Conservation (phyloP, 495 filamentous ascomycete genomes). For the Penicillium dipodomyicola region DNA sequence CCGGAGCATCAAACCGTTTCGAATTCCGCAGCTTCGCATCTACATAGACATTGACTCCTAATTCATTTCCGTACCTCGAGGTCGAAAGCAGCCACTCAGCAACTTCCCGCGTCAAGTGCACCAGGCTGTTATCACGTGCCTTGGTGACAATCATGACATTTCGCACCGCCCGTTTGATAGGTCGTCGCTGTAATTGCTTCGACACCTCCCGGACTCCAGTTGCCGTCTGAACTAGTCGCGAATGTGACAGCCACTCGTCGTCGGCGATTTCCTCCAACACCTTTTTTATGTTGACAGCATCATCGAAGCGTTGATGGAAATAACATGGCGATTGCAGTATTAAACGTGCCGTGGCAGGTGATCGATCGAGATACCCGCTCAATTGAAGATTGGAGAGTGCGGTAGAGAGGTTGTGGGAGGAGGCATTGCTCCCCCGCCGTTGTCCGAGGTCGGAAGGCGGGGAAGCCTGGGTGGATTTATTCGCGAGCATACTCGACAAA, state of each 20-base stretch:
- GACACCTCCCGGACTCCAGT: slow-evolving; percentile 92
- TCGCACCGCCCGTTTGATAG: slow-evolving; percentile 80
- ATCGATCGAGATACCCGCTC: slow-evolving; percentile 41
- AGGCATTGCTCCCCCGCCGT: slow-evolving; percentile 48
- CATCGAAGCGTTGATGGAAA: slow-evolving; percentile 94
- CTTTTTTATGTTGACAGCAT: slow-evolving; percentile 90
- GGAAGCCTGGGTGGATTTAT: slow-evolving; percentile 26
- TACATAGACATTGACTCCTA: slow-evolving; percentile 89
- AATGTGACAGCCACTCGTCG: slow-evolving; percentile 89
- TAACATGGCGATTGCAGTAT: slow-evolving; percentile 87
- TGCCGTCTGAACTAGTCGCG: slow-evolving; percentile 88
- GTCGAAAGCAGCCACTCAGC: slow-evolving; percentile 82
- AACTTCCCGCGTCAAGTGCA: slow-evolving; percentile 80
- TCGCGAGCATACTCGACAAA: slow-evolving; percentile 47
- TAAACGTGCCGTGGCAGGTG: slow-evolving; percentile 61
- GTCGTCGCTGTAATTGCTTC: slow-evolving; percentile 83
- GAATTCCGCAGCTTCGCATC: slow-evolving; percentile 85
- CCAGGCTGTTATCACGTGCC: slow-evolving; percentile 84
- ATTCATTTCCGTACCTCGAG: slow-evolving; percentile 73
- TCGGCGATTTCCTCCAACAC: slow-evolving; percentile 90
- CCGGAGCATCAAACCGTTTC: slow-evolving; percentile 77
- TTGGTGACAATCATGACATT: slow-evolving; percentile 98
- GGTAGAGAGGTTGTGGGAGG: slow-evolving; percentile 63
- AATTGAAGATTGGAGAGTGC: slow-evolving; percentile 62
- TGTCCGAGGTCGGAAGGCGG: slow-evolving; percentile 39